These are phyloP conservation scores for Globisporangium heterothallicum DNA, from an alignment of 352 stramenopile species.

Conservation along the genomic window DNA sequence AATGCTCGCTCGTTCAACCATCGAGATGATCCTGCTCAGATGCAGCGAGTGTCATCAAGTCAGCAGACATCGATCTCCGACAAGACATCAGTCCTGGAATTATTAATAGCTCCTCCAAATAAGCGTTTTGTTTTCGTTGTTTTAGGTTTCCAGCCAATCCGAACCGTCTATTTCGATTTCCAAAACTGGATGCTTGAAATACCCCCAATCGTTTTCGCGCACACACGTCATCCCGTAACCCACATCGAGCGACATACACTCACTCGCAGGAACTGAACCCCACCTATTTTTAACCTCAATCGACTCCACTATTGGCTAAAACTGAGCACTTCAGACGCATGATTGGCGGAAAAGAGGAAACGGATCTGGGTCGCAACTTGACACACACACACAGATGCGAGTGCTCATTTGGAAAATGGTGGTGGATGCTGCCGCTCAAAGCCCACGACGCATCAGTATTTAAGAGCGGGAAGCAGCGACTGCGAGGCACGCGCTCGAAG, in stretches of 20 bases:
- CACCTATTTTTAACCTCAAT: too few relatives aligned
- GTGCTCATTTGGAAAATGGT: constrained; percentile 5
- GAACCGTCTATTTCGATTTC: too few relatives aligned
- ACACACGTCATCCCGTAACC: too few relatives aligned
- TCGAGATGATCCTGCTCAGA: too few relatives aligned
- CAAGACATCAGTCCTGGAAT: background rate
- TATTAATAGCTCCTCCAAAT: background rate
- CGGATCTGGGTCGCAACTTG: too few relatives aligned
- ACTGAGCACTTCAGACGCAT: too few relatives aligned
- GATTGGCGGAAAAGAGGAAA: too few relatives aligned
- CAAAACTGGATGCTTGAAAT: background rate
- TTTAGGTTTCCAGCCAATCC: background rate
- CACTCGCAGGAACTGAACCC: too few relatives aligned
- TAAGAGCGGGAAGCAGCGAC: constrained; percentile 7
- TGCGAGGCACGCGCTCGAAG: background rate
- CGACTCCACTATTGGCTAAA: too few relatives aligned
- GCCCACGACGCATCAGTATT: constrained; percentile 2
- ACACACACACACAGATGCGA: background rate
- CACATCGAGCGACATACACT: too few relatives aligned
- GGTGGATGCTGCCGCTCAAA: background rate
- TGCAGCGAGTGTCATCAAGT: too few relatives aligned
- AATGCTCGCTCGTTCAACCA: too few relatives aligned
- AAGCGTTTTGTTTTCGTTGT: background rate
- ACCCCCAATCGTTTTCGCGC: background rate
- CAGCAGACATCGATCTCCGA: background rate